Conservation (phyloP, 2,329 filamentous ascomycete genomes). For the Septoria petroselini region DNA sequence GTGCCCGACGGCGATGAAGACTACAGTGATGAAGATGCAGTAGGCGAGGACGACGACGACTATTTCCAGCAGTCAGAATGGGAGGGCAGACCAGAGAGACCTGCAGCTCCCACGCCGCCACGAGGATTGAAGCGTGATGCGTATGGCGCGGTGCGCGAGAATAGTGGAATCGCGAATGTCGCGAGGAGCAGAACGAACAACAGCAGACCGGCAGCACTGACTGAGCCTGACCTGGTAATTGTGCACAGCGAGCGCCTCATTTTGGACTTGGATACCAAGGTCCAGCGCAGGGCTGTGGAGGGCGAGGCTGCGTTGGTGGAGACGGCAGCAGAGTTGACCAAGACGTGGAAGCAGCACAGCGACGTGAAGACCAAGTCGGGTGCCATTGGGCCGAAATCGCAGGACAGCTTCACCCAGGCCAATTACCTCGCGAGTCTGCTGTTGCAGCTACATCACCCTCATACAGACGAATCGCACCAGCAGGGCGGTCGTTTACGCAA, state of each 20-base stretch:
- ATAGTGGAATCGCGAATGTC: constrained; percentile 65
- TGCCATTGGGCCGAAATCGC: constrained; percentile 44
- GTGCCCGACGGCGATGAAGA: constrained; percentile 37
- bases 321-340: constrained; percentile 30
- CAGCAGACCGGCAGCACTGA: constrained; percentile 54
- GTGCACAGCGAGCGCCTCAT: constrained; percentile 72
- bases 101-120: constrained; percentile 23
- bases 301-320: constrained; percentile 22
- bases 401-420: constrained; percentile 67
- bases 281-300: constrained; percentile 32
- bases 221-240: constrained; percentile 69
- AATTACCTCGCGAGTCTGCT: constrained; percentile 74
- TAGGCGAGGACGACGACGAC: constrained; percentile 39
- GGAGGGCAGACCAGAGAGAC: constrained; percentile 1
- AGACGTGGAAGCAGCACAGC: constrained; percentile 31
- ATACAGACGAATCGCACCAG: constrained; percentile 33
- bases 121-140: constrained; percentile 41
- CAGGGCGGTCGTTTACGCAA: constrained; percentile 4
- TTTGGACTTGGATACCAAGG: constrained; percentile 38
- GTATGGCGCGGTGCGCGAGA: constrained; percentile 41
- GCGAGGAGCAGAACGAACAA: constrained; percentile 65
- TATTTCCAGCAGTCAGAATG: constrained; percentile 17
- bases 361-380: constrained; percentile 32
- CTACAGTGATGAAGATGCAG: constrained; percentile 36
- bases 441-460: constrained; percentile 73